Conservation (phyloP, 2,329 filamentous ascomycete genomes). For the Cladosporium sp. region DNA sequence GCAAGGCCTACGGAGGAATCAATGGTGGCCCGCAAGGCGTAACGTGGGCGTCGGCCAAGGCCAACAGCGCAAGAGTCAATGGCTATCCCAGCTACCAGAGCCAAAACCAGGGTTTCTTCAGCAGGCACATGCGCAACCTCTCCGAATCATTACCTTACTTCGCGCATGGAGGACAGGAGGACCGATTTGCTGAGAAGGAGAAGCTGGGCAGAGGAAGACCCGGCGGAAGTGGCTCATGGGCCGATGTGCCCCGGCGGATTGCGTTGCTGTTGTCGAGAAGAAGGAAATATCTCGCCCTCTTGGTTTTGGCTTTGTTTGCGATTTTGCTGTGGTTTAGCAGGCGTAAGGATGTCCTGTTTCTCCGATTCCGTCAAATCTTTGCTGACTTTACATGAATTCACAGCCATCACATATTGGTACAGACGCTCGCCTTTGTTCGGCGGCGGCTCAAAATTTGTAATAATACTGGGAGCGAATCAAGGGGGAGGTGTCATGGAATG, state of each 20-base stretch:
- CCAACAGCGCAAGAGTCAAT: constrained; percentile 66
- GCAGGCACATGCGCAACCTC: constrained; percentile 73
- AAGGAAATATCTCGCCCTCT: constrained; percentile 25
- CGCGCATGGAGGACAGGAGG: constrained; percentile 44
- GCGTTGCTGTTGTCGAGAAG: constrained; percentile 26
- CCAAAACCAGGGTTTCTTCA: constrained; percentile 80
- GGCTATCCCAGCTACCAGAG: constrained; percentile 73
- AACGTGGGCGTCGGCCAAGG: constrained; percentile 79
- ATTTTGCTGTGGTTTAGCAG: constrained; percentile 23
- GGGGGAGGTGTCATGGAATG: constrained; percentile 98
- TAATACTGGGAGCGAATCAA: constrained; percentile 88
- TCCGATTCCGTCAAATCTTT: neutral
- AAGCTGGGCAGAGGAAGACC: constrained; percentile 56
- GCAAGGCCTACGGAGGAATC: constrained; percentile 36
- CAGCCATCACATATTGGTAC: constrained; percentile 58
- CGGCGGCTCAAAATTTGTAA: constrained; percentile 84
- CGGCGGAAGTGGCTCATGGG: constrained; percentile 5
- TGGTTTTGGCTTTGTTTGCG: constrained; percentile 21
- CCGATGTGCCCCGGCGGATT: constrained; percentile 23
- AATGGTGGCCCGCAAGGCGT: constrained; percentile 42
- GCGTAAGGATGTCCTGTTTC: constrained; percentile 18
- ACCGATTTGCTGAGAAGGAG: constrained; percentile 67
- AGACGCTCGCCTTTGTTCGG: constrained; percentile 69
- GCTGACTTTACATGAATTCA: constrained; percentile 15
- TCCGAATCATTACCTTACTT: constrained; percentile 76